These are phyloP conservation scores for Xylaria grammica DNA, from an alignment of 495 filamentous ascomycete species.

Conservation along the genomic window DNA sequence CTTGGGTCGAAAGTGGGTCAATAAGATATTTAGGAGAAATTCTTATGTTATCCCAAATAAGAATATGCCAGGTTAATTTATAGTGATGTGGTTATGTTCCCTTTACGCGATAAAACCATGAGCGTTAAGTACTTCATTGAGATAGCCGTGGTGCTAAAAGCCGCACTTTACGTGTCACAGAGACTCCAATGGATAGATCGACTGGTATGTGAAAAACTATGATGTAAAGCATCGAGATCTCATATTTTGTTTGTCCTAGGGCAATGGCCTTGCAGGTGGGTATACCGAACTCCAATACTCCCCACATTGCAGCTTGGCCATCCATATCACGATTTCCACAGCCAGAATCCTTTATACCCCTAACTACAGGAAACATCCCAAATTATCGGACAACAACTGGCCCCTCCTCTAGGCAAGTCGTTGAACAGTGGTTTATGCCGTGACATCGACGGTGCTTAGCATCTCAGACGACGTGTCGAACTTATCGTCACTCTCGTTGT, in stretches of 20 bases:
- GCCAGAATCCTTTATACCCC: neutral
- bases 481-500: conserved; percentile 39
- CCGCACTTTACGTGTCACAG: neutral
- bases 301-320: conserved; percentile 1
- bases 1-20: conserved; percentile 12
- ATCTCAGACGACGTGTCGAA: conserved; percentile 23
- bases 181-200: neutral
- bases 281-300: conserved; percentile 22
- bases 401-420: neutral
- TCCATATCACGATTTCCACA: neutral
- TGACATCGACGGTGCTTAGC: conserved; percentile 20
- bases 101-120: no score
- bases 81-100: no score
- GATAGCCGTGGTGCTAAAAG: neutral
- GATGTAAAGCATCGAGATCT: conserved; percentile 1
- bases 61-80: no score
- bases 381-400: no score
- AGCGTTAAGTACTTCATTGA: no score
- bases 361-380: no score
- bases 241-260: neutral
- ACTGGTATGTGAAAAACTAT: neutral
- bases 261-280: conserved; percentile 3
- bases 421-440: conserved; percentile 6
- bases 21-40: no score
- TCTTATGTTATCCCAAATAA: no score